Conservation (phyloP, 139 green algal genomes). For the Chlorella sp. region DNA sequence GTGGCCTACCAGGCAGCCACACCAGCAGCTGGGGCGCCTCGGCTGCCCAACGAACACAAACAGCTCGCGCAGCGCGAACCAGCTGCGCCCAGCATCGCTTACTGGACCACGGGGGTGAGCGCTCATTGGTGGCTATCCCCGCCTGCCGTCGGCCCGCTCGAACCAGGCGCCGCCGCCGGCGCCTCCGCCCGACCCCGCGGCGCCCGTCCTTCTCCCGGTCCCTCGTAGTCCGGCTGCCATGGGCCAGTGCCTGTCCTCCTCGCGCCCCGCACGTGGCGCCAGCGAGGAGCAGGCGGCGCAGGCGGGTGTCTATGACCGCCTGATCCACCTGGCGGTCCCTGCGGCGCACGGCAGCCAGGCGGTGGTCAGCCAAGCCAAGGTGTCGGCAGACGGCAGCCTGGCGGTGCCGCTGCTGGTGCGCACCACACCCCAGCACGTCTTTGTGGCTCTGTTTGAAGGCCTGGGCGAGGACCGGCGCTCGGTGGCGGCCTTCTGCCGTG, state of each 20-base stretch:
- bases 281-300: no score
- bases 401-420: not conserved
- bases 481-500: constrained; percentile 10
- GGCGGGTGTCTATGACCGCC: not conserved
- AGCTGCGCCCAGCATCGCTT: no score
- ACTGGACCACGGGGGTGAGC: no score
- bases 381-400: not conserved
- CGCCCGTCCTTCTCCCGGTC: not conserved
- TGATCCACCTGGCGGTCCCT: not conserved
- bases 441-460: constrained; percentile 32
- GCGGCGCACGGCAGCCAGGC: not conserved
- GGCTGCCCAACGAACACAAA: no score
- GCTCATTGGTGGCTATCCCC: no score
- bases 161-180: no score
- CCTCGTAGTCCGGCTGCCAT: not conserved
- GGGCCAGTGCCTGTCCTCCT: not conserved
- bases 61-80: no score
- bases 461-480: not conserved
- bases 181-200: not conserved
- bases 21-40: no score
- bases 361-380: constrained; percentile 5
- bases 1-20: no score
- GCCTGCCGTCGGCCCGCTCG: no score
- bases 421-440: not conserved
- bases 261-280: not conserved